A percentile compares a stretch with the other conserved stretches of the same genome.
These are phyloP conservation scores for Aquilaria malaccensis DNA, from an alignment of 345 rosid genomes.

Conservation along the genomic window DNA sequence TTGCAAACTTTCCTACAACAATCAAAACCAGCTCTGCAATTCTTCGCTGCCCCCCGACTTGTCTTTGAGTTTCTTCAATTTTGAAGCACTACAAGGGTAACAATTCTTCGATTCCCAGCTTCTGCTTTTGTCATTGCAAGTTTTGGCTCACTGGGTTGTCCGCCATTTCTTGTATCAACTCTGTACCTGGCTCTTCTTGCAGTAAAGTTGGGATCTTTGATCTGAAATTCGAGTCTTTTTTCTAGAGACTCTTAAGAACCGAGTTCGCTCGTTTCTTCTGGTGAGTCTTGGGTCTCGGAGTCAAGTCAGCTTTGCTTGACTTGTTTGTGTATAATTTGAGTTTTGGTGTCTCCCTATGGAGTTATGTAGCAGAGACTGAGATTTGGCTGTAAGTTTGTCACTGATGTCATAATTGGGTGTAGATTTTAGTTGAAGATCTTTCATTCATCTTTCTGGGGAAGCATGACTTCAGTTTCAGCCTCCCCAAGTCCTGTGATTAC, in stretches of 20 bases:
- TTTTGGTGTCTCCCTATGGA: not conserved
- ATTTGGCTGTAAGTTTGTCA: constrained; percentile 7
- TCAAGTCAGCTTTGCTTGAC: not conserved
- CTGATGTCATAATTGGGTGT: constrained; percentile 6
- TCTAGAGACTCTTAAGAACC: constrained; percentile 8
- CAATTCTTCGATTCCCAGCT: constrained; percentile 12
- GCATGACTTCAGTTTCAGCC: constrained; percentile 48
- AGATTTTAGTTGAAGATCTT: constrained; percentile 5
- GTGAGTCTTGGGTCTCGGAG: constrained; percentile 5
- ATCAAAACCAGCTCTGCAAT: not conserved
- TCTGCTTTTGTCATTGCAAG: constrained; percentile 6
- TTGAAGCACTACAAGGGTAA: constrained; percentile 1
- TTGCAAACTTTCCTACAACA: constrained; percentile 5
- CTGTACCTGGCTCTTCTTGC: not conserved
- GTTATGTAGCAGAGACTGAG: not conserved
- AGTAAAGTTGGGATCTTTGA: constrained; percentile 6
- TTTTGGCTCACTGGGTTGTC: constrained; percentile 28
- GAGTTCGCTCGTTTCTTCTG: constrained; percentile 10
- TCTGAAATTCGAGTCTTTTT: constrained; percentile 10
- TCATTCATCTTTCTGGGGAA: constrained; percentile 12
- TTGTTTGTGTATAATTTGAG: not conserved
- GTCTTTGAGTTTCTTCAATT: not conserved
- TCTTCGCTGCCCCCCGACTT: constrained; percentile 9
- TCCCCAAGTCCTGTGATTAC: constrained; percentile 30
- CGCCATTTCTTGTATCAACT: constrained; percentile 18